Conservation (phyloP, 768 basidiomycete genomes). For the Cystofilobasidium macerans region DNA sequence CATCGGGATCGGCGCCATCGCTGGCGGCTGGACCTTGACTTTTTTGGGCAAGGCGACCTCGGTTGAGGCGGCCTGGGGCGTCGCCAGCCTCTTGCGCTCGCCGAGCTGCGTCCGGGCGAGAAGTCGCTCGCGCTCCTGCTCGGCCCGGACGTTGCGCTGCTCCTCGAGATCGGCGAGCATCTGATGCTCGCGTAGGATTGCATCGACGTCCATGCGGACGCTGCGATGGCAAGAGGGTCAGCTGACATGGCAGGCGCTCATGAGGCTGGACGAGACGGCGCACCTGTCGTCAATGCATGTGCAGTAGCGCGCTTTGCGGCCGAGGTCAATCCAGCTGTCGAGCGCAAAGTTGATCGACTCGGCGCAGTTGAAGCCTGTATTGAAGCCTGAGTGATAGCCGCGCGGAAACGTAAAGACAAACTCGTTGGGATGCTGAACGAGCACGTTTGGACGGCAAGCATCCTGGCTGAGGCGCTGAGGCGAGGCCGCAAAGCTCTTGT, state of each 20-base stretch:
- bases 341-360: slow-evolving; percentile 95
- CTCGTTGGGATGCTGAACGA: slow-evolving; percentile 88
- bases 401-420: slow-evolving; percentile 91
- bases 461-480: slow-evolving; percentile 69
- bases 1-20: background rate
- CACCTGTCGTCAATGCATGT: slow-evolving; percentile 40
- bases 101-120: background rate
- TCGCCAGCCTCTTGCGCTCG: slow-evolving; percentile 3
- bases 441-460: slow-evolving; percentile 67
- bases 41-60: background rate
- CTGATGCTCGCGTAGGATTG: slow-evolving; percentile 52
- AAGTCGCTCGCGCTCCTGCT: background rate
- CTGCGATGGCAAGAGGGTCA: slow-evolving; percentile 46
- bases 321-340: slow-evolving; percentile 85
- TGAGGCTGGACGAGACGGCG: slow-evolving; percentile 38
- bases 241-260: slow-evolving; percentile 39
- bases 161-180: slow-evolving; percentile 31
- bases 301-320: slow-evolving; percentile 53
- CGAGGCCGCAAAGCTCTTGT: slow-evolving; percentile 90
- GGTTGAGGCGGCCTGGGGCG: background rate
- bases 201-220: slow-evolving; percentile 86
- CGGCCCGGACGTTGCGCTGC: background rate
- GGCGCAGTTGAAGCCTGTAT: slow-evolving; percentile 89
- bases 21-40: background rate
- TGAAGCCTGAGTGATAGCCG: slow-evolving; percentile 95